phyloP scores from a whole-genome alignment of 805 yeast species.

The Debaryomyces hansenii region DNA sequence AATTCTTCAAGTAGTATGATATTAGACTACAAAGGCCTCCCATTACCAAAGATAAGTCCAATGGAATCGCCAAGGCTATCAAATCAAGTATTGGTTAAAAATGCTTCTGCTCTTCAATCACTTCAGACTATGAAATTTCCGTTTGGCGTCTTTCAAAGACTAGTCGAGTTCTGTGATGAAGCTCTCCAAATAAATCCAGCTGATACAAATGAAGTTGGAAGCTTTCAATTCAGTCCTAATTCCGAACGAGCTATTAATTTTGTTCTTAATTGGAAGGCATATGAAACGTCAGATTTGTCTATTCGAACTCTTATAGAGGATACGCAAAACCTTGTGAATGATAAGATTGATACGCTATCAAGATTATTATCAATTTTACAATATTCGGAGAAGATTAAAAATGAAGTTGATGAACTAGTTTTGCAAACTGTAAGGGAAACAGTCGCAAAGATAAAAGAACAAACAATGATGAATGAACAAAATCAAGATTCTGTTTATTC shows the following conservation, averaged over 20 bases:
- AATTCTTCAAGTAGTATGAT: conserved; percentile 17
- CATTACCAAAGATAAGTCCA: conserved; percentile 36
- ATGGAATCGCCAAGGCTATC: conserved; percentile 19
- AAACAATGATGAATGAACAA: conserved; percentile 18
- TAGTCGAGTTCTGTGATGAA: conserved; percentile 69
- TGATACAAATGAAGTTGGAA: conserved; percentile 33
- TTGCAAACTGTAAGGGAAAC: conserved; percentile 63
- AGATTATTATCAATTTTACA: conserved; percentile 73
- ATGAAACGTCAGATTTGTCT: conserved; percentile 65
- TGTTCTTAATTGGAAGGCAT: conserved; percentile 43
- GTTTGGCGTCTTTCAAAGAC: conserved; percentile 54
- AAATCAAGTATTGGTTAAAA: conserved; percentile 15
- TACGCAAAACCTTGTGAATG: conserved; percentile 58
- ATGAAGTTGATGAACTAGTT: conserved; percentile 74
- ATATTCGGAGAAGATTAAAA: conserved; percentile 72
- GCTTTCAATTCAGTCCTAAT: conserved; percentile 52
- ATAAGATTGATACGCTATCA: conserved; percentile 67
- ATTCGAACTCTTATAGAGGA: conserved; percentile 63
- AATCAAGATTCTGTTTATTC: not conserved
- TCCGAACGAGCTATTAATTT: conserved; percentile 56
- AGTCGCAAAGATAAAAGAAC: conserved; percentile 51
- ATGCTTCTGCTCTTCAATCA: conserved; percentile 22
- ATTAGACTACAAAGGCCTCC: conserved; percentile 58
- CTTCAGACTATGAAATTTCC: conserved; percentile 55
- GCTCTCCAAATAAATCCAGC: conserved; percentile 69